Evolutionary conservation across 1,139 yeast genomes (phyloP), one percentile per base, ranked within the genome.

Genomic region (Yamadazyma friedrichii): DNA sequence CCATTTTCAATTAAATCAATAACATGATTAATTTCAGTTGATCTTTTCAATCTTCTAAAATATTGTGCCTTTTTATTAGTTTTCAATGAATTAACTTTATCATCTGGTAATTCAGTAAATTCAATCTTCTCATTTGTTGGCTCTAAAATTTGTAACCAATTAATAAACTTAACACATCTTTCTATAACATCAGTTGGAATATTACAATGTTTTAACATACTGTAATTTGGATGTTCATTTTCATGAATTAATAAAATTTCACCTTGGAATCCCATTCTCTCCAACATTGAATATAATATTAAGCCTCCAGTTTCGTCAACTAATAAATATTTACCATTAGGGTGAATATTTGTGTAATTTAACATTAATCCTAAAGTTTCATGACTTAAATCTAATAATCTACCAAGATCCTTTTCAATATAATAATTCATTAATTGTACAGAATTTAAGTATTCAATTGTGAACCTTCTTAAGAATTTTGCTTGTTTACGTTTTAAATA

Each of bases 231-330:
- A 56, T 91, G 97, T 59, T 93, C 98, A 58, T 89, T 88, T 55
- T 91, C 98, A 62, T 93, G 97, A 3, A 84, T 72, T 25, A 88
- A 74, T 3, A 88, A 76, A 36, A 94, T 80, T 9, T 80, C 70
- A 12, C 98, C 98, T 38, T 80, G 67, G 3, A 93, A 88, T 42
- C 80, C 81, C 94, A 93, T 87, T 55, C 98, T 74, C 58, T 94
- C 98, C 66, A 93, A 61, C 75, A 94, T 70, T 4, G 95, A 88
- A 47, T 87, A 87, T 3, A 87, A 78, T 1, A 93, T 61, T 15
- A 91, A 71, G 2, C 98, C 97, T 25, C 95, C 89, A 22, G 96
- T 84, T 55, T 93, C 98, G 58, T 93, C 99, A 41, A 88, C 74
- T 5, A 93, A 84, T 27, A 93, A 68, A 56, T 93, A 94, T 42